phyloP scores from a whole-genome alignment of 345 rosid species.

The Carallia pectinifolia region DNA sequence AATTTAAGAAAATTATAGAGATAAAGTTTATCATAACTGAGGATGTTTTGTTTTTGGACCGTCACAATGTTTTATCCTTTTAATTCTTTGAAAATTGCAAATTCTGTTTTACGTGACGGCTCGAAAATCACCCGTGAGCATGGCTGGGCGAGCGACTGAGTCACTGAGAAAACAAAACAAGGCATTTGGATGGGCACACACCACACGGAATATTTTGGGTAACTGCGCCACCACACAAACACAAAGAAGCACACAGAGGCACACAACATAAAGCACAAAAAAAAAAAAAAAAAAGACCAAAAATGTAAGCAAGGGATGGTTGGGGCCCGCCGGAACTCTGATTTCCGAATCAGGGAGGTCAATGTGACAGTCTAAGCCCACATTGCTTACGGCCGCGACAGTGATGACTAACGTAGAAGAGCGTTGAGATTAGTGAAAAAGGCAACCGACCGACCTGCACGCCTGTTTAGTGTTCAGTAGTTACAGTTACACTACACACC shows the following conservation, averaged over 20 bases:
- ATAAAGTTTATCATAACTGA: background rate
- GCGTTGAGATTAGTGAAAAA: constrained; percentile 20
- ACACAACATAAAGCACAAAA: background rate
- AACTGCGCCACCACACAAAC: constrained; percentile 1
- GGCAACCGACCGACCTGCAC: background rate
- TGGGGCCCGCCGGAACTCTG: constrained; percentile 4
- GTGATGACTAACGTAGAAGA: constrained; percentile 12
- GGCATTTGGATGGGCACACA: background rate
- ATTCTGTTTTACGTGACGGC: constrained; percentile 11
- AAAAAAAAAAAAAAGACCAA: background rate
- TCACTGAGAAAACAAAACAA: background rate
- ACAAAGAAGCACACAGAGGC: no score
- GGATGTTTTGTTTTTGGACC: background rate
- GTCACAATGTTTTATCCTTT: background rate
- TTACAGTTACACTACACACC: no score
- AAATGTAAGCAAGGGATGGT: background rate
- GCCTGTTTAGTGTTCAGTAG: no score
- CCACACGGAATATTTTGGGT: constrained; percentile 12
- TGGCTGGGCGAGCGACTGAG: background rate
- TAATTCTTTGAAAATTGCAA: background rate
- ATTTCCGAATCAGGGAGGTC: constrained; percentile 7
- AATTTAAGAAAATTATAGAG: no score
- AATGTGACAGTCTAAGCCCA: background rate
- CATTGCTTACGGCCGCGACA: background rate
- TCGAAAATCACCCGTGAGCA: constrained; percentile 8